A percentile compares a stretch with the other conserved stretches of the same genome.
Evolutionary conservation across 805 yeast species (phyloP).

Genomic region (Teunomyces pallodes): DNA sequence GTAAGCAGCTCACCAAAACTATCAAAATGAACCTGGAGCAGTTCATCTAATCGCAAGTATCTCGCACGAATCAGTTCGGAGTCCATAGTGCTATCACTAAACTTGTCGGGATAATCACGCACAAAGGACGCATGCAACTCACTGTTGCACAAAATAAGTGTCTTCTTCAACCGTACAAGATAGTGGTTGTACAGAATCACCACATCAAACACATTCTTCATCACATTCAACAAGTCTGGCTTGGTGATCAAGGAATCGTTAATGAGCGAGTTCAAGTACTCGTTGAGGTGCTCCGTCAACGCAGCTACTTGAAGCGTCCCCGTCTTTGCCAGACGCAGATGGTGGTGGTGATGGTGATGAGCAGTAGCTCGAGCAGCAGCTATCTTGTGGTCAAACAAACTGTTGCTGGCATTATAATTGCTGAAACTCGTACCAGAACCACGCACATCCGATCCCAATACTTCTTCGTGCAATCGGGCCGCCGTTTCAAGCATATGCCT

Average conservation of each 20-base stretch:
- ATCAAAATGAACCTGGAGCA: conserved; percentile 42
- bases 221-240: conserved; percentile 46
- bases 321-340: no score
- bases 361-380: not conserved
- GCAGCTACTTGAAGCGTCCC: conserved; percentile 13
- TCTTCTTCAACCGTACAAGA: conserved; percentile 51
- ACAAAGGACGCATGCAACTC: conserved; percentile 42
- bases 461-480: conserved; percentile 5
- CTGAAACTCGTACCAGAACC: conserved; percentile 5
- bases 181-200: conserved; percentile 49
- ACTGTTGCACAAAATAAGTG: conserved; percentile 48
- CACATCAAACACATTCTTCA: conserved; percentile 46
- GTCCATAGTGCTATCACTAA: conserved; percentile 39
- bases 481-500: conserved; percentile 13
- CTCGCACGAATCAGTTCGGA: conserved; percentile 37
- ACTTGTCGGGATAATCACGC: conserved; percentile 34
- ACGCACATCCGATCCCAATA: conserved; percentile 11
- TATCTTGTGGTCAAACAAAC: conserved; percentile 22
- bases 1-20: conserved; percentile 44
- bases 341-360: not conserved
- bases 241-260: conserved; percentile 68
- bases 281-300: conserved; percentile 48
- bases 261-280: conserved; percentile 60
- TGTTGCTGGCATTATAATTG: conserved; percentile 17
- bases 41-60: conserved; percentile 37